Conservation (phyloP, 164 flowering plant species). For the Echeveria elegans region DNA sequence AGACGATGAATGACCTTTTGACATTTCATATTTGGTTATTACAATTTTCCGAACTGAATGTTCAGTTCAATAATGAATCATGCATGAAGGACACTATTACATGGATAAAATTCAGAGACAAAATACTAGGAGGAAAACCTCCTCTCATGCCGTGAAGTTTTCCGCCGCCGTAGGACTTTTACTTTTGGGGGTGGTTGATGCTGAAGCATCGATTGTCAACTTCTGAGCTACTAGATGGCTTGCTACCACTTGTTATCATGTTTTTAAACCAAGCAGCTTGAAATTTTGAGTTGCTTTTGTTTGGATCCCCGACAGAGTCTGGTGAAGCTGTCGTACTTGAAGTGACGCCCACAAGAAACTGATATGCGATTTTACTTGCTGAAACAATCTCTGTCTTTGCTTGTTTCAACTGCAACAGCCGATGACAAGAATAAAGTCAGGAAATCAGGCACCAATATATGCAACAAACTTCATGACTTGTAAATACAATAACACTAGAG, state of each 20-base stretch:
- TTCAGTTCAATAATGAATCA: no score
- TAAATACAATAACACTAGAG: no score
- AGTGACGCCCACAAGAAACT: slow-evolving; percentile 46
- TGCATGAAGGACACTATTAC: no score
- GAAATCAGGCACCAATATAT: background rate
- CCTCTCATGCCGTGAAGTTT: slow-evolving; percentile 9
- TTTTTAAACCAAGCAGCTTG: slow-evolving; percentile 69
- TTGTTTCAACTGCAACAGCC: slow-evolving; percentile 59
- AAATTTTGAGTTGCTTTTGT: slow-evolving; percentile 43
- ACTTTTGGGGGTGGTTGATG: slow-evolving; percentile 14
- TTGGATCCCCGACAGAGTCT: slow-evolving; percentile 42
- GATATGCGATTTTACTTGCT: slow-evolving; percentile 88
- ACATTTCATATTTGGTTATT: no score
- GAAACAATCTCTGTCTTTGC: slow-evolving; percentile 85
- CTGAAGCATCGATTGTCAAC: slow-evolving; percentile 21
- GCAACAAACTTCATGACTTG: background rate
- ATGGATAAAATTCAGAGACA: no score
- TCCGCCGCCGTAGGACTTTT: slow-evolving; percentile 12
- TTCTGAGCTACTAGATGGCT: slow-evolving; percentile 50
- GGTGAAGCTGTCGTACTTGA: slow-evolving; percentile 24
- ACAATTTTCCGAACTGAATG: no score
- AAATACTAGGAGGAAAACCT: background rate
- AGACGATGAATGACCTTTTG: no score
- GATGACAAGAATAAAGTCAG: background rate
- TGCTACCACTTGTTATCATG: slow-evolving; percentile 40